Conservation (phyloP, 176 grass and related monocot genomes). For the Otatea glauca region DNA sequence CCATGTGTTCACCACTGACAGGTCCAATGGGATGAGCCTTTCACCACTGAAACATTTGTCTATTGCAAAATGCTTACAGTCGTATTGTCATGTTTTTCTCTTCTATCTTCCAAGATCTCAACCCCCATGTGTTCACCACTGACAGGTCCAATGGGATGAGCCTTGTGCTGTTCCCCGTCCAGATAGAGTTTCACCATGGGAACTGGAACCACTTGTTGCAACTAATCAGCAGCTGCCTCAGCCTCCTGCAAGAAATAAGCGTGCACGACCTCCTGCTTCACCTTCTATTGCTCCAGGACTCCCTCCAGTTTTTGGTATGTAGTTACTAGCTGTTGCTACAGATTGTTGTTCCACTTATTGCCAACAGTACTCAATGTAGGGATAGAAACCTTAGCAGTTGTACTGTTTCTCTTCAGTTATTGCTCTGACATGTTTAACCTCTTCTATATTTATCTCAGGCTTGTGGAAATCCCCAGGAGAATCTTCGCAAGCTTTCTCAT, state of each 20-base stretch:
- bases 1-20: conserved; percentile 32
- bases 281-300: conserved; percentile 51
- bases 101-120: conserved; percentile 32
- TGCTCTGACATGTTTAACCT: conserved; percentile 15
- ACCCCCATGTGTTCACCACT: conserved; percentile 2
- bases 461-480: conserved; percentile 68
- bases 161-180: conserved; percentile 54
- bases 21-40: conserved; percentile 84
- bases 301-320: conserved; percentile 64
- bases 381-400: not conserved
- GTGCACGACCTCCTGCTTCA: conserved; percentile 50
- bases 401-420: conserved; percentile 20
- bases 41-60: not conserved
- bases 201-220: conserved; percentile 62
- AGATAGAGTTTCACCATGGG: conserved; percentile 84
- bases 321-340: conserved; percentile 8
- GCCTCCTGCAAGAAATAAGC: conserved; percentile 58
- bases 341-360: conserved; percentile 16
- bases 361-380: not conserved
- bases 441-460: conserved; percentile 56
- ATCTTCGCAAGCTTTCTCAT: conserved; percentile 58
- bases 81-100: conserved; percentile 18
- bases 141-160: conserved; percentile 89
- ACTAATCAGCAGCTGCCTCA: conserved; percentile 45
- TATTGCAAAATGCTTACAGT: not conserved